Conservation (phyloP, 2,329 filamentous ascomycete genomes). For the Colletotrichum sp. region DNA sequence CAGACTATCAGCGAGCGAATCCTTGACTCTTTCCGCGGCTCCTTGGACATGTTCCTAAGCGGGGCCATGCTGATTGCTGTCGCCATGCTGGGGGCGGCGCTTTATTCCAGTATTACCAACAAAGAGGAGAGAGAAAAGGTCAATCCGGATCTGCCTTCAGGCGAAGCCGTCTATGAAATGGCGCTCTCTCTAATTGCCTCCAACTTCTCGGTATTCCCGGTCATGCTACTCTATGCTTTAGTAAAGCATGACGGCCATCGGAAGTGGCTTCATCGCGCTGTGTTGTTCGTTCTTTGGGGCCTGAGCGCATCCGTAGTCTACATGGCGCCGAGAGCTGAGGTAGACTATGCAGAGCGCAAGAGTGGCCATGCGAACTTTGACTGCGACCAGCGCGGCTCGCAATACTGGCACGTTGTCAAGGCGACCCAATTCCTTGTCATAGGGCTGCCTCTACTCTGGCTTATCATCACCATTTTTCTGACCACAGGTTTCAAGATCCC, state of each 20-base stretch:
- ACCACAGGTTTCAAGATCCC: conserved; percentile 10
- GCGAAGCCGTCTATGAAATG: conserved; percentile 2
- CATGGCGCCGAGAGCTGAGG: conserved; percentile 3
- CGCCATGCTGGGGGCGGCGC: conserved; percentile 16
- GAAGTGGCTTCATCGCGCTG: conserved; percentile 17
- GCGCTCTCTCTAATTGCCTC: conserved; percentile 9
- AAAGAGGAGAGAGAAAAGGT: neutral
- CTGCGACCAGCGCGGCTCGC: conserved; percentile 15
- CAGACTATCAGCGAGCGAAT: neutral
- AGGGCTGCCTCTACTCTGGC: conserved; percentile 3
- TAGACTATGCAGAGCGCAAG: conserved; percentile 5
- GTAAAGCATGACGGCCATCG: conserved; percentile 16
- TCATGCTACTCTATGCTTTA: conserved; percentile 18
- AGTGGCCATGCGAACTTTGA: conserved; percentile 13
- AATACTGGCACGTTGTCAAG: conserved; percentile 18
- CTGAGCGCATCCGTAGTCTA: conserved; percentile 10
- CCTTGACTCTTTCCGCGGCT: conserved; percentile 19
- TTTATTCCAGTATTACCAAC: neutral
- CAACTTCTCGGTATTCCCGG: conserved; percentile 17
- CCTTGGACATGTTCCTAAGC: conserved; percentile 16
- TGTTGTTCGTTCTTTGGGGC: conserved; percentile 9
- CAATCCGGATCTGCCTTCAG: conserved; percentile 9
- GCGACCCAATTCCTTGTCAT: conserved; percentile 12
- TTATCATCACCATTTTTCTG: neutral
- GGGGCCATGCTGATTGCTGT: conserved; percentile 15